A percentile compares a stretch with the other conserved stretches of the same genome.
Conservation (phyloP, 1,284 basidiomycete genomes). For the Agroathelia rolfsii region DNA sequence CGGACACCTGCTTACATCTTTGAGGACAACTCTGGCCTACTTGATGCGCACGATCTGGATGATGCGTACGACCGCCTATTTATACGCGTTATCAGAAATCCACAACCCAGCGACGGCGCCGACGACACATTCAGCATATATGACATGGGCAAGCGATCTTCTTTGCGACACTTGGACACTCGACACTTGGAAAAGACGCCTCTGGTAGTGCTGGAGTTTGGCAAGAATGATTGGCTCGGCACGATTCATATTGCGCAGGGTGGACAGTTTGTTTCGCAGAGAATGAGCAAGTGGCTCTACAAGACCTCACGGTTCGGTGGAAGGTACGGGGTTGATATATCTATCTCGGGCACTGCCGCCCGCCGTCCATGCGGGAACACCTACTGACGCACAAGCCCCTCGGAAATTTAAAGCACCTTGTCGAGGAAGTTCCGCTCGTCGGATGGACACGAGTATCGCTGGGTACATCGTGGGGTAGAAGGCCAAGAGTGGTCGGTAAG, state of each 20-base stretch:
- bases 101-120: conserved; percentile 20
- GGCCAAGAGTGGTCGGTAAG: conserved; percentile 65
- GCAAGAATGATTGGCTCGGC: conserved; percentile 42
- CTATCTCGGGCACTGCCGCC: no score
- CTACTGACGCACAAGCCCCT: conserved; percentile 5
- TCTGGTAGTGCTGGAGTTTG: conserved; percentile 47
- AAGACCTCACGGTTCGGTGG: conserved; percentile 55
- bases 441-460: conserved; percentile 58
- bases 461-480: conserved; percentile 40
- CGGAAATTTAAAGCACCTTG: conserved; percentile 34
- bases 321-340: conserved; percentile 32
- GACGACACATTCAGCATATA: conserved; percentile 37
- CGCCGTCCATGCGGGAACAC: no score
- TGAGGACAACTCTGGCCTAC: conserved; percentile 59
- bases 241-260: conserved; percentile 39
- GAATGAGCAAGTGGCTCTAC: conserved; percentile 51
- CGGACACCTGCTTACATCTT: conserved; percentile 51
- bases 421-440: conserved; percentile 54
- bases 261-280: conserved; percentile 28
- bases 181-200: conserved; percentile 42
- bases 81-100: conserved; percentile 42
- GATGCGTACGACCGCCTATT: conserved; percentile 67
- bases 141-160: conserved; percentile 51
- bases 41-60: conserved; percentile 51
- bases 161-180: conserved; percentile 41